Base-by-base conservation (phyloP, 2,329 filamentous ascomycete species). In the Xylaria sp. region DNA sequence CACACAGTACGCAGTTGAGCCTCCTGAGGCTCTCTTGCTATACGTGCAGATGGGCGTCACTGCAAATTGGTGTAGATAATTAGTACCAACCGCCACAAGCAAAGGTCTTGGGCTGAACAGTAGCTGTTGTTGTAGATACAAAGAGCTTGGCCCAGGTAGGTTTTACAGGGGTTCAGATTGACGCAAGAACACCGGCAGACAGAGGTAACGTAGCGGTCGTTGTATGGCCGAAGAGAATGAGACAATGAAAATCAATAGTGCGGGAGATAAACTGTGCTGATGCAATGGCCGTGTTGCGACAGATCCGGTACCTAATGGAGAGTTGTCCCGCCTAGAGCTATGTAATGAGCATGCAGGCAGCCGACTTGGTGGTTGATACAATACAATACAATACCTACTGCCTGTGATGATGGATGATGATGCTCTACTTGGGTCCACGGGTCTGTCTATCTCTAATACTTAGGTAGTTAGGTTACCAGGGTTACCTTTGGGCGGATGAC, bases 151-250 rank as follows among this genome's bases (percentile, higher is more conserved):
- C n/a, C 30, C 20, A 30, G 39, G 25, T 45, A 45, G 56, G n/a
- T n/a, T 23, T 58, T 61, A 32, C 46, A 61, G 50, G 59, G 59
- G 59, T 43, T 48, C 57, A 4, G 30, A 5, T 43, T 52, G 48
- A n/a, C 45, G 45, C 45, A 61, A 43, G n/a, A 32, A n/a, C 18
- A 23, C 46, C 46, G 10, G 12, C 23, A 46, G 20, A 25, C 15
- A 3, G 45, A 28, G 45, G 23, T 28, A 48, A 25, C 45, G 45
- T 48, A 48, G 45, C 45, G 45, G 23, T 48, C 45, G 45, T 48
- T 25, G 45, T 46, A 46, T 50, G 48, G 48, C 23, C 13, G 25
- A 28, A 28, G 9, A 8, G 25, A 50, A 34, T 53, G n/a, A 45
- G 48, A 45, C 25, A 53, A 55, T 45, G 8, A 28, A n/a, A n/a